Base-by-base conservation (phyloP, 1,284 basidiomycete genomes). In the Heliocybe sulcata region DNA sequence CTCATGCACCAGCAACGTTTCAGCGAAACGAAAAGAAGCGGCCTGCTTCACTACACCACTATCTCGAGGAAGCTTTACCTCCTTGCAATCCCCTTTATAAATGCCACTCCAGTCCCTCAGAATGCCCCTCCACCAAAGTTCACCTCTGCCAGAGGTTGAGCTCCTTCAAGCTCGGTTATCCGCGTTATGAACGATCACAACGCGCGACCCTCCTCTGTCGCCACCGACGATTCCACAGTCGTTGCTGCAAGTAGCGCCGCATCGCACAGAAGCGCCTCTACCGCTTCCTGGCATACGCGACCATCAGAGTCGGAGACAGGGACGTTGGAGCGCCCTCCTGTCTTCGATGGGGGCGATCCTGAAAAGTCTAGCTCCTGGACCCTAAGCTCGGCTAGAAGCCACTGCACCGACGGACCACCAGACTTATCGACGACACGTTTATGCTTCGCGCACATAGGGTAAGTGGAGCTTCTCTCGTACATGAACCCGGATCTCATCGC, bases 371-470 rank as follows among this genome's bases (percentile, higher is more conserved):
- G 38, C 38, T 42, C 38, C 38, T 42, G 38, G 38, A 42, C 38
- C 16, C n/a, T 42, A 20, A 42, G 38, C 19, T 3, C 38, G 38
- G 4, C 38, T 20, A 9, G 8, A 6, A 20, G 19, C n/a, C 6
- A 16, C 19, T 16, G 8, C 6, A 16, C 38, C 19, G 38, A 42
- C 6, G 38, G n/a, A 16, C 38, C 38, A 16, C 47, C 14, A 14
- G 22, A 52, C 23, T 53, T 57, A 33, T 58, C 63, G 49, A 67
- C 69, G 23, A 12, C 54, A 26, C 62, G 60, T 20, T 52, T 68
- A 35, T 56, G 68, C 45, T 16, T 61, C 26, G 67, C 66, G 8
- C 68, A 69, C 58, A 59, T 69, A 45, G 68, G 68, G 68, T 68
- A 58, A 45, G 54, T 55, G 33, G n/a, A 19, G 35, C 35, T 26